Conservation (phyloP, 306 rosid species). For the Fragaria iinumae region DNA sequence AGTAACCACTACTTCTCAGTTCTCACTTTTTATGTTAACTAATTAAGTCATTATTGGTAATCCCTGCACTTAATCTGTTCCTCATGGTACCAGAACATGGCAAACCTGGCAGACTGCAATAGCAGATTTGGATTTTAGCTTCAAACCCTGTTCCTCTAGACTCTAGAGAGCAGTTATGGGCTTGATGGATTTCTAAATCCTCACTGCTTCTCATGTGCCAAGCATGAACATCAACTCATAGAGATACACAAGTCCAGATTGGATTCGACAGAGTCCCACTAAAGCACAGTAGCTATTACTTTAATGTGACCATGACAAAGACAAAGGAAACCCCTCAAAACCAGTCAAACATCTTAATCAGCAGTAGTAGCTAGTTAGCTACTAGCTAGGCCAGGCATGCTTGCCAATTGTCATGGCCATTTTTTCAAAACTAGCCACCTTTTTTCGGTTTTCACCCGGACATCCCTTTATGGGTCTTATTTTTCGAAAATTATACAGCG, state of each 20-base stretch:
- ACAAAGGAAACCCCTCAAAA: no score
- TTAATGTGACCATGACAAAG: background rate
- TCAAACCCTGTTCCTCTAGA: background rate
- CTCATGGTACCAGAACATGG: constrained; percentile 3
- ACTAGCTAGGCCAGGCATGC: background rate
- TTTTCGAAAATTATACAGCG: no score
- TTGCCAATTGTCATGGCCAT: constrained; percentile 1
- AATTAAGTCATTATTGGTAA: background rate
- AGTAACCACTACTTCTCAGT: background rate
- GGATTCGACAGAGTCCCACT: background rate
- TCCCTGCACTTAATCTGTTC: background rate
- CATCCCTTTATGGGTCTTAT: background rate
- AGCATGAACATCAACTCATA: background rate
- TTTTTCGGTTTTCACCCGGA: background rate
- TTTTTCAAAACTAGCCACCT: background rate
- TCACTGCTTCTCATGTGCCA: background rate
- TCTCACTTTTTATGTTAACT: background rate
- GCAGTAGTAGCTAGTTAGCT: no score
- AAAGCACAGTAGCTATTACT: background rate
- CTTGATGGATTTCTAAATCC: background rate
- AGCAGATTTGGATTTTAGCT: constrained; percentile 1
- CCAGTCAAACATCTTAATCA: constrained; percentile 1
- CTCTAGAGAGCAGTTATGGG: background rate
- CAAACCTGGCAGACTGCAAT: no score
- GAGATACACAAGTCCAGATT: background rate